Percentiles rank a stretch among this genome's conserved stretches.
Evolutionary conservation across 192 early-diverging fungal genomes (phyloP).

Genomic region (Coemansia sp.): DNA sequence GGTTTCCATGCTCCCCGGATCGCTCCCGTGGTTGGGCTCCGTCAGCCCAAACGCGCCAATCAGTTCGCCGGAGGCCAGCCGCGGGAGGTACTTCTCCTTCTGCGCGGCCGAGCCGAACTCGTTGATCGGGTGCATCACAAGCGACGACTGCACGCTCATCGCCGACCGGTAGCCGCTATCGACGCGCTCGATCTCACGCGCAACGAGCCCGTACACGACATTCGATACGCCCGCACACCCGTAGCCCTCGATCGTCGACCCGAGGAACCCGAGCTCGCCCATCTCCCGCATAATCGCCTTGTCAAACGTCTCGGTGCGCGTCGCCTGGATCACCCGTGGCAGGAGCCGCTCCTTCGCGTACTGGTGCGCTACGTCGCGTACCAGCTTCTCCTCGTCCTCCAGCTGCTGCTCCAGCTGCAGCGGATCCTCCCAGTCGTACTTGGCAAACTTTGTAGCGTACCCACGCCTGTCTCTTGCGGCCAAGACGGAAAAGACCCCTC

Average conservation of each 20-base stretch:
- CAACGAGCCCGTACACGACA: constrained; percentile 94
- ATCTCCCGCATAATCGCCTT: constrained; percentile 88
- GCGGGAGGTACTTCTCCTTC: constrained; percentile 87
- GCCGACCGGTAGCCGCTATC: constrained; percentile 97
- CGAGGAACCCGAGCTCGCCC: constrained; percentile 90
- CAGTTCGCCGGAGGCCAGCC: constrained; percentile 81
- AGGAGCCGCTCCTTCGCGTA: constrained; percentile 90
- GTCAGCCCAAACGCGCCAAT: constrained; percentile 95
- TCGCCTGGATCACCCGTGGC: constrained; percentile 81
- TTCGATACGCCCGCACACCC: constrained; percentile 97
- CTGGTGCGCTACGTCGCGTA: constrained; percentile 78
- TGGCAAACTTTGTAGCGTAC: constrained; percentile 57
- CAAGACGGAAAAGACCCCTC: neutral
- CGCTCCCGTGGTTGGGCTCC: constrained; percentile 96
- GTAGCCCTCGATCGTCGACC: constrained; percentile 92
- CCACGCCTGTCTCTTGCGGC: constrained; percentile 6
- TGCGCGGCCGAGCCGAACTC: constrained; percentile 89
- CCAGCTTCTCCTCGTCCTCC: constrained; percentile 86
- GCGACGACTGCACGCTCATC: constrained; percentile 97
- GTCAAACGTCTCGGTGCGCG: constrained; percentile 87
- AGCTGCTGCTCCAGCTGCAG: constrained; percentile 79
- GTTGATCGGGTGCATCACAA: constrained; percentile 98
- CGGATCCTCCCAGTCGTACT: constrained; percentile 85
- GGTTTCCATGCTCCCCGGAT: constrained; percentile 93
- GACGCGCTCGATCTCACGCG: constrained; percentile 94